Evolutionary conservation across 2,329 filamentous ascomycete genomes (phyloP).

Genomic region (Cordyceps pruinosa): DNA sequence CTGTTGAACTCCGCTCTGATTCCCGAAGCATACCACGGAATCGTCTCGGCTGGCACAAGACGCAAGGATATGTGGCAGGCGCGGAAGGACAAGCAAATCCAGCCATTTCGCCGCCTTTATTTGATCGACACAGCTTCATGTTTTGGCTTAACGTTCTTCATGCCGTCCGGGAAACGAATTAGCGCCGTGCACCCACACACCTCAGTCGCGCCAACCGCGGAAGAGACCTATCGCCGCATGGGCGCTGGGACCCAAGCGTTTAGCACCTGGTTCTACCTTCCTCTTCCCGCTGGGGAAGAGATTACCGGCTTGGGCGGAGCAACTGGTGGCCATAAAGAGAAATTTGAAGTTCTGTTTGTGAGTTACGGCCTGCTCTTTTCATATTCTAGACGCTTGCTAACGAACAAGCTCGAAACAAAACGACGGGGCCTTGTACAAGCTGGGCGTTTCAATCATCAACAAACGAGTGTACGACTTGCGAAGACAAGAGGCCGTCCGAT

Average conservation of each 20-base stretch:
- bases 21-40: not conserved
- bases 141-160: not conserved
- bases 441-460: not conserved
- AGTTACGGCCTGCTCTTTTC: not conserved
- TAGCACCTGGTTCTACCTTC: not conserved
- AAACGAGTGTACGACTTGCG: not conserved
- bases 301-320: not conserved
- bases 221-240: not conserved
- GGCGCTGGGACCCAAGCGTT: not conserved
- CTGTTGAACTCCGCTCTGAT: not conserved
- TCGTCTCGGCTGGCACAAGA: not conserved
- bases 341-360: not conserved
- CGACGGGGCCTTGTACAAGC: not conserved
- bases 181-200: not conserved
- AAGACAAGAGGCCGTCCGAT: not conserved
- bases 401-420: not conserved
- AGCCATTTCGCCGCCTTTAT: not conserved
- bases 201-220: not conserved
- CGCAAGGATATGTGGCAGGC: not conserved
- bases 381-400: not conserved
- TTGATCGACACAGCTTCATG: not conserved
- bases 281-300: not conserved
- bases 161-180: not conserved
- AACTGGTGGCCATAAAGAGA: not conserved
- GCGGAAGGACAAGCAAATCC: not conserved